These are phyloP conservation scores for Pinus taeda DNA, from an alignment of 75 land plant genomes.

Conservation along the genomic window DNA sequence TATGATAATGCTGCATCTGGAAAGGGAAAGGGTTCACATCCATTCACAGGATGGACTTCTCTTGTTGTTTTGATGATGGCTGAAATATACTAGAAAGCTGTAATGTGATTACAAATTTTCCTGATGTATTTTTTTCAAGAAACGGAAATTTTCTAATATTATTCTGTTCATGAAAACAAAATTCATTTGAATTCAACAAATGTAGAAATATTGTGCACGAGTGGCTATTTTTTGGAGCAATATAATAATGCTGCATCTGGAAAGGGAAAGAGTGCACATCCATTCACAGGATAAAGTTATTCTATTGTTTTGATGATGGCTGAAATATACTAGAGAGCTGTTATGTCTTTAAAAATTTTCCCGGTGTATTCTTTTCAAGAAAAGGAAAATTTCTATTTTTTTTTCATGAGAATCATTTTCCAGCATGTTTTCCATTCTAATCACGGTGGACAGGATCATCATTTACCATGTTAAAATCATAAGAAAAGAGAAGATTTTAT, in stretches of 20 bases:
- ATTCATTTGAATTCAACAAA: neutral
- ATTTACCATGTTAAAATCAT: too few relatives aligned
- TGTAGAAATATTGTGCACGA: conserved; percentile 81
- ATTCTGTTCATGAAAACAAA: too few relatives aligned
- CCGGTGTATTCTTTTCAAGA: too few relatives aligned
- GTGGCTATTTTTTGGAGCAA: conserved; percentile 93
- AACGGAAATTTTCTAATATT: too few relatives aligned
- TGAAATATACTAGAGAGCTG: conserved; percentile 39
- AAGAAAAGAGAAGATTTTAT: too few relatives aligned
- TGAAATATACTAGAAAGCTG: conserved; percentile 39
- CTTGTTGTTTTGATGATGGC: conserved; percentile 88
- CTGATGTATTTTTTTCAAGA: too few relatives aligned
- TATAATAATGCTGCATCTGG: conserved; percentile 82
- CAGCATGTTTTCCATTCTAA: too few relatives aligned
- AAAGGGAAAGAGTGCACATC: conserved; percentile 84
- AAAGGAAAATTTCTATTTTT: too few relatives aligned
- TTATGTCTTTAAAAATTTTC: too few relatives aligned
- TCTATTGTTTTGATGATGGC: conserved; percentile 87
- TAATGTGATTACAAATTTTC: too few relatives aligned
- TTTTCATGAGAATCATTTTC: too few relatives aligned
- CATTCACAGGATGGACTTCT: conserved; percentile 98
- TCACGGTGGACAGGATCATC: too few relatives aligned
- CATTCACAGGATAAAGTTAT: conserved; percentile 98
- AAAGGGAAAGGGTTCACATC: conserved; percentile 85
- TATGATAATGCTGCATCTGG: conserved; percentile 83